Conservation (phyloP, 2,329 filamentous ascomycete species). For the Xylariaceae sp. region DNA sequence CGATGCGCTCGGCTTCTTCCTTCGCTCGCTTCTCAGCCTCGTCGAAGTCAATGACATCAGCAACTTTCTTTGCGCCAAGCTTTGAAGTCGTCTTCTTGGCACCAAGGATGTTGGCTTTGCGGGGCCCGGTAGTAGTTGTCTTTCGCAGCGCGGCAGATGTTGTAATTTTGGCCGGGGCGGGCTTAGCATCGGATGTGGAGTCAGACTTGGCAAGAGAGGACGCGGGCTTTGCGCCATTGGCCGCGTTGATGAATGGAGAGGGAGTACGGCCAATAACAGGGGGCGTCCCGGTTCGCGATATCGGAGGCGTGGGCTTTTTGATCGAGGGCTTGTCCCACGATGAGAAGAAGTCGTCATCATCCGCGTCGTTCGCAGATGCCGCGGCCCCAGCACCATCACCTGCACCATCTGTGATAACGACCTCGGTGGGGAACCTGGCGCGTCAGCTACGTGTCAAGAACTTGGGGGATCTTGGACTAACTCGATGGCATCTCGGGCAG, state of each 20-base stretch:
- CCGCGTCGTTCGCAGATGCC: conserved; percentile 69
- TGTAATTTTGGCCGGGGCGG: conserved; percentile 65
- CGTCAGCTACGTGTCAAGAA: not conserved
- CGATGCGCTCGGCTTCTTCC: conserved; percentile 93
- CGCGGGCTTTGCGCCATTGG: conserved; percentile 71
- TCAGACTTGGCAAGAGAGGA: conserved; percentile 71
- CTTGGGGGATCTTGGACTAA: conserved; percentile 43
- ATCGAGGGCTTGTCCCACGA: conserved; percentile 98
- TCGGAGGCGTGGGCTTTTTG: conserved; percentile 90
- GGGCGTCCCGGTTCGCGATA: conserved; percentile 84
- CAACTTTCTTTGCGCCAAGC: conserved; percentile 88
- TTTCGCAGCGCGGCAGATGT: conserved; percentile 81
- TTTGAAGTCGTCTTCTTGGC: conserved; percentile 75
- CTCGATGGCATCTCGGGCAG: conserved; percentile 77
- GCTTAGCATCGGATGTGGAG: conserved; percentile 48
- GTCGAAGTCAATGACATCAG: conserved; percentile 86
- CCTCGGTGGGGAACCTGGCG: conserved; percentile 72
- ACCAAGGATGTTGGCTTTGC: conserved; percentile 80
- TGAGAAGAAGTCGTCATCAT: conserved; percentile 94
- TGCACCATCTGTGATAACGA: conserved; percentile 71
- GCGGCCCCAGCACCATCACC: conserved; percentile 57
- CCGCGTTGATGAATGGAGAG: conserved; percentile 84
- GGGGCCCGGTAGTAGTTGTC: conserved; percentile 58
- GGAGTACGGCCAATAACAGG: conserved; percentile 72
- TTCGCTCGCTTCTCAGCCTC: conserved; percentile 95